Conservation (phyloP, 495 filamentous ascomycete genomes). For the Penicillium dipodomyicola region DNA sequence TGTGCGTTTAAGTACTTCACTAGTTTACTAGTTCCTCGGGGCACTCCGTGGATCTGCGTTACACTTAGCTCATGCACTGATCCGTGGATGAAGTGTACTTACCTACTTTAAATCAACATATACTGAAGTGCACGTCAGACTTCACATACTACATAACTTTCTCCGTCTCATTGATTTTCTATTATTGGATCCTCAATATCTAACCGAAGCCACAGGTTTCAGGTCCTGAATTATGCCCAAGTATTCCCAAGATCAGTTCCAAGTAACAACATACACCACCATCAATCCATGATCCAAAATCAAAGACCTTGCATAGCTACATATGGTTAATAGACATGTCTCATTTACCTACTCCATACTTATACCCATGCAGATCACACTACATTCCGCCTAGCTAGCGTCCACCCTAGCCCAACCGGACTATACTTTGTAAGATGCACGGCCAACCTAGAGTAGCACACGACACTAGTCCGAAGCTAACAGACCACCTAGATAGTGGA, state of each 20-base stretch:
- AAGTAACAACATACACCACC: neutral
- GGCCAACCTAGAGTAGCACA: neutral
- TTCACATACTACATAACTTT: neutral
- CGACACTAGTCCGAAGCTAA: constrained; percentile 1
- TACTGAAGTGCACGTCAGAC: neutral
- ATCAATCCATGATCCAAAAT: neutral
- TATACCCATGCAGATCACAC: neutral
- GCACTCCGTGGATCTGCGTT: constrained; percentile 10
- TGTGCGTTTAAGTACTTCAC: constrained; percentile 3
- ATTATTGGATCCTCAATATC: neutral
- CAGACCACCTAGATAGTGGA: neutral
- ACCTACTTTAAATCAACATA: neutral
- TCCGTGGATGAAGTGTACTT: neutral
- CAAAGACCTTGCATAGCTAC: neutral
- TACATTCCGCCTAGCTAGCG: neutral
- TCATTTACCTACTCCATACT: neutral
- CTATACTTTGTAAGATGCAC: neutral
- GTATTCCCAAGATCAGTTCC: neutral
- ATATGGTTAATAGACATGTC: neutral
- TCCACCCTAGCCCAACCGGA: neutral
- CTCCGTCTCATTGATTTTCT: neutral
- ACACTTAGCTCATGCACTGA: constrained; percentile 4
- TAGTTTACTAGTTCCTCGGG: constrained; percentile 21
- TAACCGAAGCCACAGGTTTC: neutral
- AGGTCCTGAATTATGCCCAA: neutral